Percentiles rank a stretch among this genome's conserved stretches.
Conservation (phyloP, 257 asterid species). For the Leonotis leonurus region DNA sequence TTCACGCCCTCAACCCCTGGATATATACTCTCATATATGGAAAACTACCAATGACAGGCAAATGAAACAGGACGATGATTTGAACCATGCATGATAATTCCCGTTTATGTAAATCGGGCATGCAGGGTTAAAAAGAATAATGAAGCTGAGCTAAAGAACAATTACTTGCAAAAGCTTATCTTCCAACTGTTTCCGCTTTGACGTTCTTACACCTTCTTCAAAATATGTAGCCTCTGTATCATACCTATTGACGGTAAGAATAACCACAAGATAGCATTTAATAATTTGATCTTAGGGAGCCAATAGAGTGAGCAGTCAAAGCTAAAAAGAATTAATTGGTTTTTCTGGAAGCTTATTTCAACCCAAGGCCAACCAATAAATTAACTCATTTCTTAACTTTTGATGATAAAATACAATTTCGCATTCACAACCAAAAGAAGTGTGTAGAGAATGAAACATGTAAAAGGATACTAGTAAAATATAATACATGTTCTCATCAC, state of each 20-base stretch:
- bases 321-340: not conserved
- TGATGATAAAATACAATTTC: not conserved
- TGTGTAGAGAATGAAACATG: too few species aligned
- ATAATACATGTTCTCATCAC: too few species aligned
- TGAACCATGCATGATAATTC: not conserved
- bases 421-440: not conserved
- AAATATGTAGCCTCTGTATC: constrained; percentile 84
- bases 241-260: constrained; percentile 44
- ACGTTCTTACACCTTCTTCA: constrained; percentile 82
- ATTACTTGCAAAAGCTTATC: constrained; percentile 90
- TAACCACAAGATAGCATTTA: not conserved
- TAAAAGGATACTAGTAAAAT: too few species aligned
- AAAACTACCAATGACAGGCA: not conserved
- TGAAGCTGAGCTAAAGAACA: constrained; percentile 15
- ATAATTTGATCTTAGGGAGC: not conserved
- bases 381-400: not conserved
- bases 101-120: not conserved
- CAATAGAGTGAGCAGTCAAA: not conserved
- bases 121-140: constrained; percentile 1
- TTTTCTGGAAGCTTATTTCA: not conserved
- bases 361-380: not conserved
- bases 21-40: not conserved
- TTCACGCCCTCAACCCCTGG: not conserved
- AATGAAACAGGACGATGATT: not conserved
- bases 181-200: constrained; percentile 79